Base-by-base conservation (phyloP, 164 flowering plant genomes). In the Annona squamosa region DNA sequence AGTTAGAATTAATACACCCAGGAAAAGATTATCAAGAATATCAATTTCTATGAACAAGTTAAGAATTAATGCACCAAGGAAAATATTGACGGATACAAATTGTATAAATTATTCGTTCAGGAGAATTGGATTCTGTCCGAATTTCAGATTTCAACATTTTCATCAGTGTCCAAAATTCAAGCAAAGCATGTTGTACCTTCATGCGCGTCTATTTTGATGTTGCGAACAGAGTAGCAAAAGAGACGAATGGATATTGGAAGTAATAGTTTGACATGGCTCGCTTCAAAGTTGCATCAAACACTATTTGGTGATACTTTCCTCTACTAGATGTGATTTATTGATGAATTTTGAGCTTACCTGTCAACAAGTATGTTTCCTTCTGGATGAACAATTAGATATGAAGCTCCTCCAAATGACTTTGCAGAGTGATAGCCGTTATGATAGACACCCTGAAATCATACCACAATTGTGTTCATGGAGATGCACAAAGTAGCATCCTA, bases 291-390 rank as follows among this genome's bases (percentile, higher is more conserved):
- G 37, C 37, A 26, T 26, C 37, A 26, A 26, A 26, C 37, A 26
- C 37, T 26, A 26, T 26, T 26, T 26, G 37, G 37, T 26, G 13
- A 52, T 10, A 16, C 17, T 4, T 3, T 3, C 17, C 13, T 48
- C 13, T 16, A 17, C 17, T 63, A 17, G 4, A 17, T 37, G 61
- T 69, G 4, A 17, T 37, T 46, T 18, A 10, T 12, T 3, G 43
- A 3, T 10, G 3, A 73, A 52, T 26, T 67, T 47, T 16, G 44
- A 68, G 48, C 2, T 71, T 72, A 88, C 91, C 91, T 86, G 80
- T 88, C 91, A 48, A 88, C 78, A 52, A 86, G 85, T 71, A 88
- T 86, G 80, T 88, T 88, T 77, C 91, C 91, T 65, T 85, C 82
- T 16, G 88, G 86, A 65, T 84, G 91, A 72, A 81, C 77, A 68